A percentile compares a stretch with the other conserved stretches of the same genome.
phyloP scores from a whole-genome alignment of 2,329 filamentous ascomycete species.

The Dactylellina sp. region DNA sequence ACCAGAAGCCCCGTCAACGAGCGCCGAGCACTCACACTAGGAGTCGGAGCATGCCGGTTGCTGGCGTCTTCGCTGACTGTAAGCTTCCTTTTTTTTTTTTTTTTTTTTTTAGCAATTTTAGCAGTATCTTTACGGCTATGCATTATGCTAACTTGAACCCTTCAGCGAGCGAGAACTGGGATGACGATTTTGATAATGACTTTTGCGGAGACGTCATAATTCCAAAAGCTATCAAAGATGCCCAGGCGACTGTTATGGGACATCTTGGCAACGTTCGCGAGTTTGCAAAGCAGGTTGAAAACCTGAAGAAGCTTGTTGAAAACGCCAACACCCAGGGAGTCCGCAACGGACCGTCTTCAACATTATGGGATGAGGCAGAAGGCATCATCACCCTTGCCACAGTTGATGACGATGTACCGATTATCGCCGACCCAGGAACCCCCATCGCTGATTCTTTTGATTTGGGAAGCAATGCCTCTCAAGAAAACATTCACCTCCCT shows the following conservation, averaged over 20 bases:
- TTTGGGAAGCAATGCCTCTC: slow-evolving; percentile 51
- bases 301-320: slow-evolving; percentile 80
- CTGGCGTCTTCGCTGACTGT: slow-evolving; percentile 56
- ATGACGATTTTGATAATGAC: slow-evolving; percentile 79
- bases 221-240: slow-evolving; percentile 81
- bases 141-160: slow-evolving; percentile 26
- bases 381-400: slow-evolving; percentile 87
- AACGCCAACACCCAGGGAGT: slow-evolving; percentile 77
- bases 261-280: slow-evolving; percentile 87
- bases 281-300: slow-evolving; percentile 80
- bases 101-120: too few relatives aligned
- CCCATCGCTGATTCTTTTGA: slow-evolving; percentile 46
- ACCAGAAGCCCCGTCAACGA: slow-evolving; percentile 52
- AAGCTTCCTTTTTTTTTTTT: slow-evolving; percentile 7
- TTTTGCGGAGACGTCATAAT: slow-evolving; percentile 72
- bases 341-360: slow-evolving; percentile 70
- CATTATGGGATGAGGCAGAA: slow-evolving; percentile 82
- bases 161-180: slow-evolving; percentile 80
- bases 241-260: slow-evolving; percentile 82
- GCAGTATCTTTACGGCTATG: background rate
- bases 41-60: slow-evolving; percentile 55
- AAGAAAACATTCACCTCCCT: slow-evolving; percentile 53
- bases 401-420: slow-evolving; percentile 72
- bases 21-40: slow-evolving; percentile 55
- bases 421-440: slow-evolving; percentile 40